Conservation (phyloP, 129 eudicot species). For the Calendula officinalis region DNA sequence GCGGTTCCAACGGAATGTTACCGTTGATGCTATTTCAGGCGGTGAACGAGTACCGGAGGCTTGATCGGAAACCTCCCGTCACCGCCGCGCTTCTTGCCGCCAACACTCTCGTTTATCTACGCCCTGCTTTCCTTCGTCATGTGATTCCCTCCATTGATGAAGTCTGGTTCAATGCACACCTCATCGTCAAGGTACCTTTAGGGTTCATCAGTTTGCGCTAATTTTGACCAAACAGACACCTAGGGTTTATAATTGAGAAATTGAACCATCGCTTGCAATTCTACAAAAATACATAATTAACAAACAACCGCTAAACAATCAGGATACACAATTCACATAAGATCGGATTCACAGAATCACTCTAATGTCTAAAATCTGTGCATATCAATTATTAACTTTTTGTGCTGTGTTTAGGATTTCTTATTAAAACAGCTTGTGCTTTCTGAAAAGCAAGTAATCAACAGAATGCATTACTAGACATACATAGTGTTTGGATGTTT, state of each 20-base stretch:
- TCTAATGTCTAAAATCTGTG: no score
- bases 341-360: no score
- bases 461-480: no score
- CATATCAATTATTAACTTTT: no score
- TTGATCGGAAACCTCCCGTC: conserved; percentile 79
- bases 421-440: no score
- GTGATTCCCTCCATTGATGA: conserved; percentile 58
- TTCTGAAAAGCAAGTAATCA: no score
- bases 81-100: conserved; percentile 84
- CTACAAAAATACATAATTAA: not conserved
- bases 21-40: conserved; percentile 62
- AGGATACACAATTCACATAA: not conserved
- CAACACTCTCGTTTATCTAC: conserved; percentile 64
- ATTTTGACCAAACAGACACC: not conserved
- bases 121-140: conserved; percentile 54
- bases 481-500: no score
- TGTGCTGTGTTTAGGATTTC: no score
- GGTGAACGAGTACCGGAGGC: conserved; percentile 60
- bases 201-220: not conserved
- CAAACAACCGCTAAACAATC: not conserved
- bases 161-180: conserved; percentile 81
- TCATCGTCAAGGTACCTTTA: conserved; percentile 66
- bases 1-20: conserved; percentile 51
- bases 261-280: not conserved
- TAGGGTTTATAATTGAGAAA: not conserved